phyloP scores from a whole-genome alignment of 1,284 basidiomycete species.

The Stereum hirsutum region DNA sequence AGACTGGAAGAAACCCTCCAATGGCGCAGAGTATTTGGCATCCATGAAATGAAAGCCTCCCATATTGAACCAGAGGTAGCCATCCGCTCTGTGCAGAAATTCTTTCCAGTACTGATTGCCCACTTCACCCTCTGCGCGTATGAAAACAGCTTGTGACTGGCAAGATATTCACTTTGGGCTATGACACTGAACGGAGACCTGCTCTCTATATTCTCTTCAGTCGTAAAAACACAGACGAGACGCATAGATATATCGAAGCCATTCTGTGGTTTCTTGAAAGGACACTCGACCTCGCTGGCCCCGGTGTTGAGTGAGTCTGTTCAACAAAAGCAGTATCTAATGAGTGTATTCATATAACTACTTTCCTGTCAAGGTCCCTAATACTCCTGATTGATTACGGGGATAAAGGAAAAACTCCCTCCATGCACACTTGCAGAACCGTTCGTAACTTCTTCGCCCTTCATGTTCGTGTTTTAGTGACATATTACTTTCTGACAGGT shows the following conservation, averaged over 20 bases:
- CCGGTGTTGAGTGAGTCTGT: slow-evolving; percentile 61
- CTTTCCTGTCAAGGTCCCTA: too few relatives aligned
- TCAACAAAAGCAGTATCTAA: slow-evolving; percentile 10
- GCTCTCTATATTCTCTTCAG: slow-evolving; percentile 84
- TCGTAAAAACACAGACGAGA: slow-evolving; percentile 70
- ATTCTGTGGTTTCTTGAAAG: slow-evolving; percentile 76
- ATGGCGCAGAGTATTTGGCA: slow-evolving; percentile 76
- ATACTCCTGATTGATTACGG: slow-evolving; percentile 76
- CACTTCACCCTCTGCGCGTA: background rate
- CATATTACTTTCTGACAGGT: slow-evolving; percentile 28
- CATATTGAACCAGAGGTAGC: slow-evolving; percentile 32
- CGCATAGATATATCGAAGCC: slow-evolving; percentile 72
- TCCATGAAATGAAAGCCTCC: slow-evolving; percentile 72
- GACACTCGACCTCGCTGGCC: slow-evolving; percentile 62
- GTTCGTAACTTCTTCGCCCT: slow-evolving; percentile 20
- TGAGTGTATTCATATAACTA: too few relatives aligned
- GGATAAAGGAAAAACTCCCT: slow-evolving; percentile 71
- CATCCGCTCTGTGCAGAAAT: background rate
- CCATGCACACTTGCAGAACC: slow-evolving; percentile 50
- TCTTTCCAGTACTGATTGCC: background rate
- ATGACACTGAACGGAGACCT: slow-evolving; percentile 74
- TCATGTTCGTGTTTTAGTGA: too few relatives aligned
- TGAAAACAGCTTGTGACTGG: slow-evolving; percentile 74
- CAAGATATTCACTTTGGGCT: slow-evolving; percentile 79
- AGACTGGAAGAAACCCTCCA: slow-evolving; percentile 70